Evolutionary conservation across 331 rosid species (phyloP), one percentile per base, ranked within the genome.

Genomic region (Saraca asoca): DNA sequence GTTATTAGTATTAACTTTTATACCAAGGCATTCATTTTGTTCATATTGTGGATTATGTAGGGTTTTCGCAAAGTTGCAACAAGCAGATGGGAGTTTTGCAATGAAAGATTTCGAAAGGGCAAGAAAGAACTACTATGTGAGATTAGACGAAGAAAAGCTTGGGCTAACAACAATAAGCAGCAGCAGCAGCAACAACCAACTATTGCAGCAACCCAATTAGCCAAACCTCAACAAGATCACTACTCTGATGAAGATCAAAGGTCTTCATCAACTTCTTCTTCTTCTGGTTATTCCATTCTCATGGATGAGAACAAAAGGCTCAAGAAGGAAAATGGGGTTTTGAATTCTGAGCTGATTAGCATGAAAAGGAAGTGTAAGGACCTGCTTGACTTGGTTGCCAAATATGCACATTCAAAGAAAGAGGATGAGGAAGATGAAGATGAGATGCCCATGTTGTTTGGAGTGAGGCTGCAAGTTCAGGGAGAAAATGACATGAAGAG

Each of bases 61-160:
- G 98, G 98, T 1, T 93, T 93, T 50, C 96, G 90, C 4, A 93
- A 93, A 68, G 79, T 90, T 63, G 81, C 88, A 29, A 84, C 95
- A 49, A 87, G 67, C 68, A 68, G 98, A 52, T 93, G 98, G 98
- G 98, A 93, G 69, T 93, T 93, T 16, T 82, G 83, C 88, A 93
- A 93, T 19, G 91, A 84, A 2, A 83, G 37, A 72, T 93, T 93
- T 50, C 76, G 62, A 76, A 93, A 85, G 76, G 98, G 91, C 12
- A 83, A 72, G 57, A 87, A 81, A 75, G 96, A 87, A 38, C 33
- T 38, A 0, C 79, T 90, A 0, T 56, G 82, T 7, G 87, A 93
- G 67, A 90, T 93, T 59, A 79, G 88, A 7, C 35, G 96, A 55
- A 86, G 91, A 80, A 93, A 88, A 80, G 95, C 94, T 9, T 90